Base-by-base conservation (phyloP, 75 land plant species). In the Adiantum capillusveneris region DNA sequence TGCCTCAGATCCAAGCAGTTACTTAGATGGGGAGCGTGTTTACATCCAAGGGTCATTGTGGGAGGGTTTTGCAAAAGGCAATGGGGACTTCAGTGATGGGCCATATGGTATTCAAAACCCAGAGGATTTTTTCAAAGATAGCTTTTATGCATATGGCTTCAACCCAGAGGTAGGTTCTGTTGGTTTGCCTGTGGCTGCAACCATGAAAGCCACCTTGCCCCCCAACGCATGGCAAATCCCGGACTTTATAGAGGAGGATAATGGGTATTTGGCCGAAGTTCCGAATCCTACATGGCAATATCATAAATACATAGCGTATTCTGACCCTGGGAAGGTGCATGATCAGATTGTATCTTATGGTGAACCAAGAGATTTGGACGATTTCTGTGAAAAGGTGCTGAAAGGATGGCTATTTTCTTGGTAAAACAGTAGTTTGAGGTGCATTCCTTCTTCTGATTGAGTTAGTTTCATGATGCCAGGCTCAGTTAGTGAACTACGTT, bases 101-200 rank as follows among this genome's bases (percentile, higher is more conserved):
- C 98, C 98, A 37, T 93, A 93, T 75, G 84, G 75, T 52, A 88
- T 93, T 37, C 95, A 85, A 49, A 55, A 83, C 56, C 95, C 95
- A 2, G 84, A 82, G 74, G 75, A 74, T 63, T 88, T 85, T 63
- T 93, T 93, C 62, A 79, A 81, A 61, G 85, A 88, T 41, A 56
- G 64, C 25, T 93, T 72, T 48, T 93, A 88, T 62, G 11, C 63
- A 20, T 88, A 93, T 71, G 98, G 96, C 1, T 93, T 93, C 68
- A 93, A 93, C 52, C 98, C 98, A 20, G 98, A 93, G 71, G 81
- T 93, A 58, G 98, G 98, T 28, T 77, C 81, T 28, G 98, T 93
- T 0, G 98, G 98, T 9, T 75, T 93, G 69, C 98, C 98, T 20
- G 84, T 88, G 62, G 84, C 95, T 13, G 86, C 89, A 43, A 93